Evolutionary conservation across 2,329 filamentous ascomycete genomes (phyloP), one percentile per base, ranked within the genome.

Genomic region (Chaetomium sp.): DNA sequence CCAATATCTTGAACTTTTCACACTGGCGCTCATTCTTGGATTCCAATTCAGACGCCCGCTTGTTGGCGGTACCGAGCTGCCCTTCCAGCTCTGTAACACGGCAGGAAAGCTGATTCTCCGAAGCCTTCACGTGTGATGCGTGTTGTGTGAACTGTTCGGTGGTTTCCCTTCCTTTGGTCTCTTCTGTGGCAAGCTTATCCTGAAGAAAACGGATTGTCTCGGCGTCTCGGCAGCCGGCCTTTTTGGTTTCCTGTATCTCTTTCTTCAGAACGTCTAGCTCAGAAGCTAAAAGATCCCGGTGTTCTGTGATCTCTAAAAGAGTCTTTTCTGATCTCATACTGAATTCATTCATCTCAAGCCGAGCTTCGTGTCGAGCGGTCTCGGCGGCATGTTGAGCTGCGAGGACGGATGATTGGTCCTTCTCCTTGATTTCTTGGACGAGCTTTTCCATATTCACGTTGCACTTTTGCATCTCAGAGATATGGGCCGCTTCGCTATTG

Each of bases 341-440:
- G 14, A 69, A 54, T 9, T 55, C 58, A 19, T 64, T 60, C 40
- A 70, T 59, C 14, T 62, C 65, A n/a, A 54, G 48, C n/a, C 66
- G 62, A n/a, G 69, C 67, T 56, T 73, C 66, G 7, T 54, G 59
- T 1, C 67, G 66, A 27, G 69, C 70, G 11, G 60, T 57, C 35
- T 69, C 59, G 1, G 67, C 54, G 11, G 70, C 68, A 35, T 65
- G 53, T 1, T 68, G 59, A 27, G 54, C 53, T 6, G 45, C 54
- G 11, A 11, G 27, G 9, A 19, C 55, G 59, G 57, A 14, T n/a
- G 55, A 36, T 46, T 52, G 37, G 14, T 69, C 52, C 54, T 54
- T 55, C 10, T 64, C 55, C 8, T 61, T 47, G 7, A 67, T n/a
- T 27, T 56, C 19, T 10, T 59, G 56, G 5, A 52, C 59, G 12